Evolutionary conservation across 192 early-diverging fungal genomes (phyloP), one percentile per base, ranked within the genome.

Genomic region (Helicostylum pulchrum): DNA sequence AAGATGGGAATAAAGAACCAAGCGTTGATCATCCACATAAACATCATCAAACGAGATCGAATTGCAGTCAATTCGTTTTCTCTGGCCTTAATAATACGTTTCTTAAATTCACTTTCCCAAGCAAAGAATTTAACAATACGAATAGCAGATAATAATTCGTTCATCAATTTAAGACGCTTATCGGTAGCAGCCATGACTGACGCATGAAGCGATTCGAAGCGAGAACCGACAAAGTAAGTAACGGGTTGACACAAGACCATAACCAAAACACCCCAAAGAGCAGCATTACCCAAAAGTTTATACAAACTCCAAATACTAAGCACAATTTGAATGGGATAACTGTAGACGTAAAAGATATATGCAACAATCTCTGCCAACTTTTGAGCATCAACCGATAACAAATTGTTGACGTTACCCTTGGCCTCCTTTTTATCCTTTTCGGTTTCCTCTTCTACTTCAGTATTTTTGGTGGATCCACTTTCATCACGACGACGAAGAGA

Each of bases 61-160:
- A 88, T 74, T 21, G 76, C 75, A 45, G 65, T 71, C 17, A 92
- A 69, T 74, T 93, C 90, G n/a, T 71, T 73, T n/a, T 84, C 77
- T 34, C 90, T 83, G 21, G 85, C 80, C 12, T 71, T 78, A 4
- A 82, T 76, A 12, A 97, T 80, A 44, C 85, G 81, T 26, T 82
- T 77, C 46, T 86, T 68, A 65, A 98, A 94, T 53, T 83, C 77
- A 45, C 78, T 61, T 73, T 92, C 87, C 92, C 92, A 94, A 30
- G 88, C 90, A 77, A 92, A 92, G 61, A 97, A 85, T 72, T 99
- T 99, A 60, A 99, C 87, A 23, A 97, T 91, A 19, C 93, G 83
- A 45, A 99, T 96, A 43, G 92, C 94, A 66, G 87, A 81, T 49
- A 96, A 77, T 63, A 92, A 78, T 73, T 98, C 94, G 45, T 91